Base-by-base conservation (phyloP, 78 protist species). In the Planoprotostelium fungivorum region DNA sequence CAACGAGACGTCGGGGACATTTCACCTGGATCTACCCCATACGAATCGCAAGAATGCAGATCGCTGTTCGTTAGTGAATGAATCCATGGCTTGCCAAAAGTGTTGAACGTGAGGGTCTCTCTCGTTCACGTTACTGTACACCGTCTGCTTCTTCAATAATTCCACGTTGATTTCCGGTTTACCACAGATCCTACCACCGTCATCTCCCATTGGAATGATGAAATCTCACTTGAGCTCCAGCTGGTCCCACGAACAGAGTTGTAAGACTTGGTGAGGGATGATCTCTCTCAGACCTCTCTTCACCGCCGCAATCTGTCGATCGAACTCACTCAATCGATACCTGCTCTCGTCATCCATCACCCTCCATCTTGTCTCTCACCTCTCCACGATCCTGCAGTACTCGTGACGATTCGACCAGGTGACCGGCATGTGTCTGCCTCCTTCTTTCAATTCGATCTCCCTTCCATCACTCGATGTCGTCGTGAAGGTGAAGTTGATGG, bases 41-140 rank as follows among this genome's bases (percentile, higher is more conserved):
- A 51, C 73, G 16, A 51, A 51, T 16, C 73, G 5, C 73, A 51
- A 51, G 73, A 51, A 51, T 51, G 73, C 73, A 51, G 73, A 51
- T 16, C 16, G 5, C 16, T 51, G 73, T 51, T 51, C 73, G 73
- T 51, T 51, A 16, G 5, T 16, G 16, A 51, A 51, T 25, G 73
- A 51, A 25, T 51, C 73, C 73, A 51, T 51, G 31, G 73, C 16
- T 51, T 51, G 73, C 73, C 73, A 51, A 16, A 51, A 51, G 73
- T 25, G 16, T 16, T 51, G 73, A 16, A 51, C 16, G 73, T 51
- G 73, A 5, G 5, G 73, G 73, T 51, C 73, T 51, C 73, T 51
- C 73, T 51, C 73, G 73, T 51, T 51, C 73, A 51, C 73, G 73
- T 51, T 51, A 51, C 73, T 51, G 73, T 51, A 51, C 73, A 51